Evolutionary conservation across 306 rosid species (phyloP).

Genomic region (Prunus mira): DNA sequence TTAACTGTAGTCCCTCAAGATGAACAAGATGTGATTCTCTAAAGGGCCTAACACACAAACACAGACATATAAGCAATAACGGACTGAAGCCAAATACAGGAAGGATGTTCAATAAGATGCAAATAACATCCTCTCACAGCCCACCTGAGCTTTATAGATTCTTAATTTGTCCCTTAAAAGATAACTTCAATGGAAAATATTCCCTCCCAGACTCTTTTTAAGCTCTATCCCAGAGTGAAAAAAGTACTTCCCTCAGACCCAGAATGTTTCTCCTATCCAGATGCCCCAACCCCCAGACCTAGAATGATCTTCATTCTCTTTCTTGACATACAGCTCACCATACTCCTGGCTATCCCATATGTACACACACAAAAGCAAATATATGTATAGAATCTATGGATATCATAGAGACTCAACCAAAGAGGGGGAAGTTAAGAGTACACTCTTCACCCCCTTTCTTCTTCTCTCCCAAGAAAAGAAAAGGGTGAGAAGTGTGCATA

Average conservation of each 20-base stretch:
- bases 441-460: background rate
- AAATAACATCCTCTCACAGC: conserved; percentile 18
- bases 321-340: conserved; percentile 3
- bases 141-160: conserved; percentile 28
- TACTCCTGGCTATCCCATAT: conserved; percentile 4
- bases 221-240: conserved; percentile 26
- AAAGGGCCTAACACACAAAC: background rate
- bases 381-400: background rate
- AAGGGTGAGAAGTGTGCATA: conserved; percentile 16
- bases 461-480: background rate
- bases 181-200: conserved; percentile 39
- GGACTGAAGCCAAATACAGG: background rate
- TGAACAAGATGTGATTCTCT: background rate
- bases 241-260: conserved; percentile 13
- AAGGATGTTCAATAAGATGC: conserved; percentile 14
- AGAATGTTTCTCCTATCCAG: conserved; percentile 27
- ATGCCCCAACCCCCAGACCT: conserved; percentile 1
- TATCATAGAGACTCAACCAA: conserved; percentile 15
- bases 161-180: conserved; percentile 28
- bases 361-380: conserved; percentile 14
- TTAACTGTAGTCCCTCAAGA: background rate
- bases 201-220: conserved; percentile 28
- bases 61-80: too few relatives aligned
- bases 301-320: conserved; percentile 3
- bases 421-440: conserved; percentile 10